Evolutionary conservation across 495 filamentous ascomycete species (phyloP).

Genomic region (Trichoderma orchidacearum): DNA sequence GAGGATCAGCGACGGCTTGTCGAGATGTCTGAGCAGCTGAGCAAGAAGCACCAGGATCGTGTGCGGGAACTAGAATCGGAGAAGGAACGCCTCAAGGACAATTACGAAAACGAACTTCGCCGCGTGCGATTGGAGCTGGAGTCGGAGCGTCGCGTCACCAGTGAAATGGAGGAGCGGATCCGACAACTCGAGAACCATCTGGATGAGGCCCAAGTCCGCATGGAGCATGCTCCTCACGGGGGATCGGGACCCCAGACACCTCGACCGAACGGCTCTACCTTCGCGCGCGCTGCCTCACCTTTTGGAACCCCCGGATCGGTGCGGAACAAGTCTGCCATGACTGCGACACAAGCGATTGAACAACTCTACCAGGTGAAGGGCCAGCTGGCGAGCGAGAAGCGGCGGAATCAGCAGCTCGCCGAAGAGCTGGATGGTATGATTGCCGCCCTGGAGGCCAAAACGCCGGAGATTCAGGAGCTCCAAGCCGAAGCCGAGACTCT

Average conservation of each 20-base stretch:
- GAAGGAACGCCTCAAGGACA: slow-evolving; percentile 66
- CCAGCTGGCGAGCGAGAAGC: slow-evolving; percentile 47
- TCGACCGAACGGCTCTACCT: slow-evolving; percentile 35
- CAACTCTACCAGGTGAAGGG: slow-evolving; percentile 40
- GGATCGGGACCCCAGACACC: slow-evolving; percentile 44
- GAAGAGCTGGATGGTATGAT: slow-evolving; percentile 71
- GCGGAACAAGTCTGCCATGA: slow-evolving; percentile 28
- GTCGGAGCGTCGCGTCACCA: slow-evolving; percentile 52
- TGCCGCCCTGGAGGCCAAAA: slow-evolving; percentile 50
- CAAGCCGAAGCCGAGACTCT: slow-evolving; percentile 54
- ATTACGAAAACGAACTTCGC: slow-evolving; percentile 68
- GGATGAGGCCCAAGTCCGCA: slow-evolving; percentile 41
- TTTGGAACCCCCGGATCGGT: slow-evolving; percentile 40
- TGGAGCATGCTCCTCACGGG: slow-evolving; percentile 17
- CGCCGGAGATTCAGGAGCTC: slow-evolving; percentile 53
- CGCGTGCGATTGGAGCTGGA: slow-evolving; percentile 67
- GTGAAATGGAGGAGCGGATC: slow-evolving; percentile 44
- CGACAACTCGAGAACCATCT: slow-evolving; percentile 63
- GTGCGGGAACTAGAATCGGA: slow-evolving; percentile 68
- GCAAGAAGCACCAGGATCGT: slow-evolving; percentile 63
- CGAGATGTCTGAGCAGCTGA: slow-evolving; percentile 71
- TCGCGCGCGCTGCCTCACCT: slow-evolving; percentile 29
- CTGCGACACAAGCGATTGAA: slow-evolving; percentile 36
- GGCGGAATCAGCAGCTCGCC: slow-evolving; percentile 54
- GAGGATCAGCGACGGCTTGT: slow-evolving; percentile 68